phyloP scores from a whole-genome alignment of 1,139 yeast species.

The Magnusiomyces ingens region DNA sequence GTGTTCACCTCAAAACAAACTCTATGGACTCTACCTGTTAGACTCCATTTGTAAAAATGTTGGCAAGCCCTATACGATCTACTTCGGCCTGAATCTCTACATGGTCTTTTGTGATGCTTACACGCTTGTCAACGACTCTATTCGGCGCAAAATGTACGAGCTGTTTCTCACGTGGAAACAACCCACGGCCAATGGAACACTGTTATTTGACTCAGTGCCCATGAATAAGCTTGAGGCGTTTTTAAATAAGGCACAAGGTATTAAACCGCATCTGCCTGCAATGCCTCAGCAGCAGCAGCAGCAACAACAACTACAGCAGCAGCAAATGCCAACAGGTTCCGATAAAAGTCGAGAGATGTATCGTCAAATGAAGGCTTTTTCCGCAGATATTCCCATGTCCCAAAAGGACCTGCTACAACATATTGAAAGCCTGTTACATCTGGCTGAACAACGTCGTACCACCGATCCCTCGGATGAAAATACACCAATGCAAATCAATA shows the following conservation, averaged over 20 bases:
- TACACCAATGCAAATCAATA: slow-evolving; percentile 32
- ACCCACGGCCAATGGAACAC: slow-evolving; percentile 33
- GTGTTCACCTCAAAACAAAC: slow-evolving; percentile 73
- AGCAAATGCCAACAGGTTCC: slow-evolving; percentile 13
- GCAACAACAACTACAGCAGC: slow-evolving; percentile 4
- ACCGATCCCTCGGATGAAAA: slow-evolving; percentile 37
- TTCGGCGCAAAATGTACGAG: slow-evolving; percentile 64
- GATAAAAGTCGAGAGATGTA: slow-evolving; percentile 14
- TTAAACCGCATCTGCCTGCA: slow-evolving; percentile 18
- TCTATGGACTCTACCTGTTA: slow-evolving; percentile 72
- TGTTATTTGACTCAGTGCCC: slow-evolving; percentile 62
- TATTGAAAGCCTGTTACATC: slow-evolving; percentile 38
- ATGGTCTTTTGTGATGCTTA: slow-evolving; percentile 70
- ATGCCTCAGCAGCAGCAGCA: slow-evolving; percentile 9
- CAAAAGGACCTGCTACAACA: slow-evolving; percentile 30
- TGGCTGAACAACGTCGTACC: slow-evolving; percentile 36
- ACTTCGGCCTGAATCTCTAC: slow-evolving; percentile 62
- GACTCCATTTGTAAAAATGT: slow-evolving; percentile 93
- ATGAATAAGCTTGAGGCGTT: slow-evolving; percentile 69
- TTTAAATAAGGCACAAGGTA: slow-evolving; percentile 44
- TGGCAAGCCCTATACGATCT: slow-evolving; percentile 77
- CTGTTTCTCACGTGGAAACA: slow-evolving; percentile 85
- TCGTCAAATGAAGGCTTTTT: slow-evolving; percentile 1
- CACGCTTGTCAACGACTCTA: slow-evolving; percentile 66
- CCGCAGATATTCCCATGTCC: slow-evolving; percentile 19